Evolutionary conservation across 345 rosid species (phyloP).

Genomic region (Balakata baccata): DNA sequence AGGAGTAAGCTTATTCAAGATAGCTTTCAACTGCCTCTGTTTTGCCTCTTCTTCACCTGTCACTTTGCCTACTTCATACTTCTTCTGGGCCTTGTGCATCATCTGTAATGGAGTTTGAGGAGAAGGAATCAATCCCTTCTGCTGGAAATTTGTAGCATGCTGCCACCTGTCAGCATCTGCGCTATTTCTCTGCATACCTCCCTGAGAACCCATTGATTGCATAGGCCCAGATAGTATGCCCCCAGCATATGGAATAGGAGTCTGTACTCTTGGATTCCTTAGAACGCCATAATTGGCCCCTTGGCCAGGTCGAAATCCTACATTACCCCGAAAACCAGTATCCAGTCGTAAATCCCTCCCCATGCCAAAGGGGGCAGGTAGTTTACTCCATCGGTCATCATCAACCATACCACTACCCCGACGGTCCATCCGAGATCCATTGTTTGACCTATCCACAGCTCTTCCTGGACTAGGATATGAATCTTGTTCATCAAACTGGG

Average conservation of each 20-base stretch:
- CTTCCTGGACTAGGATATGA: conserved; percentile 59
- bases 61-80: conserved; percentile 79
- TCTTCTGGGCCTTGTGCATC: conserved; percentile 94
- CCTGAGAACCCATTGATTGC: conserved; percentile 64
- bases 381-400: conserved; percentile 71
- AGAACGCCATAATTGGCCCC: conserved; percentile 72
- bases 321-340: conserved; percentile 43
- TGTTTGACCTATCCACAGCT: conserved; percentile 52
- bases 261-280: conserved; percentile 64
- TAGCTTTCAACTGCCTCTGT: conserved; percentile 82
- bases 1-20: conserved; percentile 92
- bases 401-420: conserved; percentile 57
- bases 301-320: conserved; percentile 63
- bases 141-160: conserved; percentile 57
- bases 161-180: conserved; percentile 88
- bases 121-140: conserved; percentile 77
- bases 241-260: conserved; percentile 40
- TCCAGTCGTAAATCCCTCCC: conserved; percentile 56
- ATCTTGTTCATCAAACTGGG: conserved; percentile 55
- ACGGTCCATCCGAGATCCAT: conserved; percentile 64
- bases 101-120: conserved; percentile 73
- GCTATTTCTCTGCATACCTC: conserved; percentile 54
- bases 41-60: conserved; percentile 76
- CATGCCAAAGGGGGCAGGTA: conserved; percentile 40
- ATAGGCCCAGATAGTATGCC: conserved; percentile 71